phyloP scores from a whole-genome alignment of 179 eudicot species.

The Beta macrorhiza region DNA sequence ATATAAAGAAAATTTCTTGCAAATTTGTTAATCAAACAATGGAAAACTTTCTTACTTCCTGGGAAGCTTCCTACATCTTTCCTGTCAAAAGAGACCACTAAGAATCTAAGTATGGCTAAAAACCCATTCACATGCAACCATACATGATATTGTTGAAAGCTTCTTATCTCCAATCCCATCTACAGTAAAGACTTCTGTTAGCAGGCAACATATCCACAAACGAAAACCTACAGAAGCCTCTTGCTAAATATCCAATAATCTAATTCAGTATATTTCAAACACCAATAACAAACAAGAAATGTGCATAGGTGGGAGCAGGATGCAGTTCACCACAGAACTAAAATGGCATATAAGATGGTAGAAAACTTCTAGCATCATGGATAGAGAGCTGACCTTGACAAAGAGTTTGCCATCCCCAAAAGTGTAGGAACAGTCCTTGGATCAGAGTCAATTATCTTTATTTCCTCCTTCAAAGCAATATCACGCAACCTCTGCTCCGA shows the following conservation, averaged over 20 bases:
- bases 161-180: background rate
- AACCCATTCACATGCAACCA: background rate
- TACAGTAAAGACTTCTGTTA: background rate
- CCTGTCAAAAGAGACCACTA: background rate
- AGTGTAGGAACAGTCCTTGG: constrained; percentile 57
- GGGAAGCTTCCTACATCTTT: background rate
- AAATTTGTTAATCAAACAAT: background rate
- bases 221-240: background rate
- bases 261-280: background rate
- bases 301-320: background rate
- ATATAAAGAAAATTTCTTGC: background rate
- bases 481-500: constrained; percentile 66
- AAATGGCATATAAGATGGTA: background rate
- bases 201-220: background rate
- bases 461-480: constrained; percentile 81
- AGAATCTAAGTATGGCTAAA: background rate
- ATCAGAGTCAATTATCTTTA: constrained; percentile 41
- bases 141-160: background rate
- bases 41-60: background rate
- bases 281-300: background rate
- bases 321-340: background rate
- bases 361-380: background rate
- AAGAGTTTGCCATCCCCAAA: constrained; percentile 77
- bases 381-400: constrained; percentile 66
- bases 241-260: background rate